phyloP scores from a whole-genome alignment of 148 eudicot species.

The Rhododendron griersonianum region DNA sequence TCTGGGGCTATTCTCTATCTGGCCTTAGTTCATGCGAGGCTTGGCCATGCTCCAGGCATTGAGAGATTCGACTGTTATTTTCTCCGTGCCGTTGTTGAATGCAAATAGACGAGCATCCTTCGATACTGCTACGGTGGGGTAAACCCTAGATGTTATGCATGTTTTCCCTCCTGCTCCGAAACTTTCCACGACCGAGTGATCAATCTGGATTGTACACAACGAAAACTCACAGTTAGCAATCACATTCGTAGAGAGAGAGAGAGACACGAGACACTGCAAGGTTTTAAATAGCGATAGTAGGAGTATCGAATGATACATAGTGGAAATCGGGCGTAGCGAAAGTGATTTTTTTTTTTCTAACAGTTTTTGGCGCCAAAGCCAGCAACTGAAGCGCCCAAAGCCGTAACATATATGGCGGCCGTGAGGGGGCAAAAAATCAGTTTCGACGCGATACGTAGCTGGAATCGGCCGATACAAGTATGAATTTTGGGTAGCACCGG shows the following conservation, averaged over 20 bases:
- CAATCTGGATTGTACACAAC: slow-evolving; percentile 57
- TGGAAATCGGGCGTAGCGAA: not conserved
- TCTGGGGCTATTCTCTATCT: not conserved
- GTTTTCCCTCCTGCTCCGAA: slow-evolving; percentile 65
- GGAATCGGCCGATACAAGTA: too few relatives aligned
- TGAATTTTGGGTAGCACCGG: not conserved
- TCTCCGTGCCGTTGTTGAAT: slow-evolving; percentile 67
- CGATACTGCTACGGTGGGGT: slow-evolving; percentile 54
- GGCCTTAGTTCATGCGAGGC: slow-evolving; percentile 23
- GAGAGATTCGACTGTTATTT: slow-evolving; percentile 36
- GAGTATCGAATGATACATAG: not conserved
- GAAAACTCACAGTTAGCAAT: not conserved
- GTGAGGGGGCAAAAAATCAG: too few relatives aligned
- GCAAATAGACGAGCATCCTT: slow-evolving; percentile 51
- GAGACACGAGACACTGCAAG: not conserved
- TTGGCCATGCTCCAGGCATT: slow-evolving; percentile 70
- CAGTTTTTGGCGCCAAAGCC: not conserved
- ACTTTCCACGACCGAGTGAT: slow-evolving; percentile 79
- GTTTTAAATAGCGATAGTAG: not conserved
- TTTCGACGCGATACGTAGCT: not conserved
- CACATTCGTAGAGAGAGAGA: not conserved
- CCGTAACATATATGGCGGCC: not conserved
- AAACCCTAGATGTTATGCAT: slow-evolving; percentile 68
- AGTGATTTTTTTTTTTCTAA: too few relatives aligned
- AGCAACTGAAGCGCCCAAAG: not conserved